Conservation (phyloP, 345 rosid genomes). For the Odontarrhena argentea region DNA sequence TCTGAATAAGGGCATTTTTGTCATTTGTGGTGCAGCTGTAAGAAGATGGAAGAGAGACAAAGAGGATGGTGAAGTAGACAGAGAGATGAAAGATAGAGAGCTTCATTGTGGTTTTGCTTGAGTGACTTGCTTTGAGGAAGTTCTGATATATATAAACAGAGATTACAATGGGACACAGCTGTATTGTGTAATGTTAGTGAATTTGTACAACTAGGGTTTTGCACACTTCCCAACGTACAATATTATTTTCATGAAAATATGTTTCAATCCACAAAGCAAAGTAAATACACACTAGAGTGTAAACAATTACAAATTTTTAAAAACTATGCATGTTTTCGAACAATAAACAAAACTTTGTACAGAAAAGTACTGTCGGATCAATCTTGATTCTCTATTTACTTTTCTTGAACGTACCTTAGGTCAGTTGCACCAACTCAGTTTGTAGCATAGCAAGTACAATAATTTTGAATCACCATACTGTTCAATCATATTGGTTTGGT, state of each 20-base stretch:
- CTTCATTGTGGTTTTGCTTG: slow-evolving; percentile 30
- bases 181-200: slow-evolving; percentile 15
- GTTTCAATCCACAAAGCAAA: background rate
- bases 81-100: slow-evolving; percentile 9
- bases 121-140: background rate
- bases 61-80: slow-evolving; percentile 30
- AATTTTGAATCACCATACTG: background rate
- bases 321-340: background rate
- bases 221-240: slow-evolving; percentile 30
- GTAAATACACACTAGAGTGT: background rate
- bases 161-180: slow-evolving; percentile 33
- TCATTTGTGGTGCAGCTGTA: slow-evolving; percentile 55
- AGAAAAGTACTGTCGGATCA: background rate
- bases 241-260: background rate
- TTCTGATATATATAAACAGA: slow-evolving; percentile 15
- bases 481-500: no score
- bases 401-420: background rate
- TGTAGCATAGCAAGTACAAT: slow-evolving; percentile 7
- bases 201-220: background rate
- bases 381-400: background rate
- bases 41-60: slow-evolving; percentile 36
- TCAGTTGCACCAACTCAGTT: background rate
- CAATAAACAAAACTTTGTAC: background rate
- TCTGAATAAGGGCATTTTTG: slow-evolving; percentile 60
- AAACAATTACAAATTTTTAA: background rate